Evolutionary conservation across 2,329 filamentous ascomycete genomes (phyloP).

Genomic region (Colletotrichum limetticola): DNA sequence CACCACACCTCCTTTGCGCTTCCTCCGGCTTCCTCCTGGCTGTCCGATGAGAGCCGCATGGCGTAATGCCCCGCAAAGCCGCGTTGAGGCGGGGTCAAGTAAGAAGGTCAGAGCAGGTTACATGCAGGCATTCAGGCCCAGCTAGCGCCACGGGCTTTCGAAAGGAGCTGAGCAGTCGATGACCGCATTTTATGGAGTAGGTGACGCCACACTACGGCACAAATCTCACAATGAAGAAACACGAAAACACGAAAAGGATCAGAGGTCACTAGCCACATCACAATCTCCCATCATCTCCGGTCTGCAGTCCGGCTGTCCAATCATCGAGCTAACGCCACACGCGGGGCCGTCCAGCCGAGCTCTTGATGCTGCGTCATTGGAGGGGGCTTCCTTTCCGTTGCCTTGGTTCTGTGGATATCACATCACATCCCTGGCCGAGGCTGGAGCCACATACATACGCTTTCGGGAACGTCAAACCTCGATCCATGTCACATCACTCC

Average conservation of each 20-base stretch:
- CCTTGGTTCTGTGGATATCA: constrained; percentile 29
- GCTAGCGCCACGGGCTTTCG: not conserved
- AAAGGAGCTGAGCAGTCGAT: constrained; percentile 17
- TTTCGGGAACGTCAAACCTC: constrained; percentile 22
- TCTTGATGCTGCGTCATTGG: constrained; percentile 35
- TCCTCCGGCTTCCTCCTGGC: not conserved
- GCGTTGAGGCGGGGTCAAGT: constrained; percentile 3
- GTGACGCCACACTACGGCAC: constrained; percentile 32
- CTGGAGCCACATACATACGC: not conserved
- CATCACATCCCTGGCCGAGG: not conserved
- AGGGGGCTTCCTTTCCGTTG: constrained; percentile 1
- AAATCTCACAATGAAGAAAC: not conserved
- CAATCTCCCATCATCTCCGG: not conserved
- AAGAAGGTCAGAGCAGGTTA: not conserved
- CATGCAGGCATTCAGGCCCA: not conserved
- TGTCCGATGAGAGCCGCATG: constrained; percentile 32
- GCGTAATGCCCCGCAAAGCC: constrained; percentile 32
- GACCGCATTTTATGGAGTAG: constrained; percentile 36
- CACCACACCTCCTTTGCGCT: not conserved
- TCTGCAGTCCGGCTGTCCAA: not conserved
- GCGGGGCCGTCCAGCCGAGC: constrained; percentile 8
- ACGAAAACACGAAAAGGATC: not conserved
- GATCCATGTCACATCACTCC: constrained; percentile 1
- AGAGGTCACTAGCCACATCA: constrained; percentile 11
- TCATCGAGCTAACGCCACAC: constrained; percentile 29